These are phyloP conservation scores for Coffea eugenioides DNA, from an alignment of 257 asterid species.

Conservation along the genomic window DNA sequence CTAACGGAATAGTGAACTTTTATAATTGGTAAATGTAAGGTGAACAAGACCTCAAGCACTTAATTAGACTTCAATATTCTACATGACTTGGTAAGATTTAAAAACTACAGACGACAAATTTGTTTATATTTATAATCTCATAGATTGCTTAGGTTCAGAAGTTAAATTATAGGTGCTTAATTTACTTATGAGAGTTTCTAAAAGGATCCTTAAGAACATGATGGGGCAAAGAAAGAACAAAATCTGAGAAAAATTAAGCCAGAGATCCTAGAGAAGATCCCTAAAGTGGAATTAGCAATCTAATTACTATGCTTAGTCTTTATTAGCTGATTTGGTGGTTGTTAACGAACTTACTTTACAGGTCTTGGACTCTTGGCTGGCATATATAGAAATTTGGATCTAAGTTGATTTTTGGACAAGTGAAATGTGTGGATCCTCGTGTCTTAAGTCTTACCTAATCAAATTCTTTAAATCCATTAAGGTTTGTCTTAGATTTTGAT, in stretches of 20 bases:
- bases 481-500: not conserved
- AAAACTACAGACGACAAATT: not conserved
- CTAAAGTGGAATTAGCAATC: slow-evolving; percentile 25
- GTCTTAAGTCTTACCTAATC: not conserved
- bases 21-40: too few relatives aligned
- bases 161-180: not conserved
- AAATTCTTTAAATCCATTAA: not conserved
- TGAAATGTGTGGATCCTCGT: not conserved
- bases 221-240: slow-evolving; percentile 22
- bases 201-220: not conserved
- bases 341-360: not conserved
- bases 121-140: not conserved
- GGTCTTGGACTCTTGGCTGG: not conserved
- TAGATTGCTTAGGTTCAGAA: slow-evolving; percentile 4
- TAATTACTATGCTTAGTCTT: slow-evolving; percentile 14
- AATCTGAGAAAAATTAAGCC: slow-evolving; percentile 30
- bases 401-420: not conserved
- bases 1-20: too few relatives aligned
- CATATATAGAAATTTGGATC: not conserved
- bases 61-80: too few relatives aligned
- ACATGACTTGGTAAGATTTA: not conserved
- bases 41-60: too few relatives aligned
- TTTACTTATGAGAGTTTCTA: not conserved
- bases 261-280: slow-evolving; percentile 49
- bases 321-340: not conserved